A percentile compares a stretch with the other conserved stretches of the same genome.
phyloP scores from a whole-genome alignment of 1,284 basidiomycete genomes.

The Trichosporon faecale region DNA sequence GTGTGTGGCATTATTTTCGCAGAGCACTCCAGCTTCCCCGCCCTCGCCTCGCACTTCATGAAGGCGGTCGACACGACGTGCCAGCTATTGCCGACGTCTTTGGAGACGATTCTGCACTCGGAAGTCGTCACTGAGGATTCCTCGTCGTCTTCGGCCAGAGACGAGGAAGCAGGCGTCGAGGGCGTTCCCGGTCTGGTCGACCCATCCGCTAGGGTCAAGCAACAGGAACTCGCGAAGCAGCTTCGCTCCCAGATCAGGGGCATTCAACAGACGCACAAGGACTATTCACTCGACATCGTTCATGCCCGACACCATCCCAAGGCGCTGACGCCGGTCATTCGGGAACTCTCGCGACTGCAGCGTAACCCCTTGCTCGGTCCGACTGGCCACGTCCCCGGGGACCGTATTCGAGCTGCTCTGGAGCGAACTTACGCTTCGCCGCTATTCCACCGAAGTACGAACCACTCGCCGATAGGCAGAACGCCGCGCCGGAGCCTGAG shows the following conservation, averaged over 20 bases:
- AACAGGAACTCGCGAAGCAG: slow-evolving; percentile 29
- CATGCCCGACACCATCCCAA: slow-evolving; percentile 22
- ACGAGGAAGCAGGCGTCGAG: background rate
- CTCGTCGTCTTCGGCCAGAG: background rate
- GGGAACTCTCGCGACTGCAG: slow-evolving; percentile 30
- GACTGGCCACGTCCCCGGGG: slow-evolving; percentile 43
- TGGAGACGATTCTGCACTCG: slow-evolving; percentile 31
- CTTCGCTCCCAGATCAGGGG: slow-evolving; percentile 26
- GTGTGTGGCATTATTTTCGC: slow-evolving; percentile 34
- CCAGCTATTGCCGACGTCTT: slow-evolving; percentile 37
- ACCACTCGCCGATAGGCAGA: background rate
- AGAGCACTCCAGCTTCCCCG: slow-evolving; percentile 30
- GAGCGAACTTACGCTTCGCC: slow-evolving; percentile 28
- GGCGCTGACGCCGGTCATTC: slow-evolving; percentile 29
- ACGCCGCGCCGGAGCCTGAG: background rate
- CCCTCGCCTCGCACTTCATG: slow-evolving; percentile 30
- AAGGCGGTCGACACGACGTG: slow-evolving; percentile 27
- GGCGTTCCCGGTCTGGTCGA: background rate
- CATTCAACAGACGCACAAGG: slow-evolving; percentile 23
- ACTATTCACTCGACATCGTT: slow-evolving; percentile 32
- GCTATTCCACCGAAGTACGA: background rate
- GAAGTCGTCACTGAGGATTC: background rate
- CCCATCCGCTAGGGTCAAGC: slow-evolving; percentile 16
- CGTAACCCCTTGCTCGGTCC: slow-evolving; percentile 45
- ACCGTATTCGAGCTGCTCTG: slow-evolving; percentile 42